Conservation (phyloP, 2,329 filamentous ascomycete genomes). For the Alternaria sp. region DNA sequence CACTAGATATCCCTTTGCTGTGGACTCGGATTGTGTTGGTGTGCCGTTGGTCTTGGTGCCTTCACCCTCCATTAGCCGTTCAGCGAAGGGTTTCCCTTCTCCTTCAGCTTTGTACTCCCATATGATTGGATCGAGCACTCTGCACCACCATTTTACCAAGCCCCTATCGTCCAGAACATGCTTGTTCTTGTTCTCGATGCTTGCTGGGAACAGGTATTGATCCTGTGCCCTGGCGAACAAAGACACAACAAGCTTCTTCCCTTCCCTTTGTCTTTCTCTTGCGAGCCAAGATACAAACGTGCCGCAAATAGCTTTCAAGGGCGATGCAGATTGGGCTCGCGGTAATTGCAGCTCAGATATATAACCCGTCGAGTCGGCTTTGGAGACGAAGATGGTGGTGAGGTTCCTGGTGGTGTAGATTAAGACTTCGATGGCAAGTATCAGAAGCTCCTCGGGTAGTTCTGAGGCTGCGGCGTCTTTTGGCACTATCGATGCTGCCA, state of each 20-base stretch:
- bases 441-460: constrained; percentile 65
- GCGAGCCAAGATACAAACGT: constrained; percentile 81
- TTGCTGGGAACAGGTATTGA: constrained; percentile 95
- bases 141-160: constrained; percentile 96
- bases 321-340: constrained; percentile 64
- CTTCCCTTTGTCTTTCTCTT: constrained; percentile 69
- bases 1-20: constrained; percentile 79
- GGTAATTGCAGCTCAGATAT: constrained; percentile 71
- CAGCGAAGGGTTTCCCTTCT: constrained; percentile 41
- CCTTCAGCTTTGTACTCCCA: constrained; percentile 58
- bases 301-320: constrained; percentile 76
- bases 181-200: constrained; percentile 82
- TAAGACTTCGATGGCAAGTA: constrained; percentile 86
- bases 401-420: constrained; percentile 82
- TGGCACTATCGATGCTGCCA: constrained; percentile 64
- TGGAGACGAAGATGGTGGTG: constrained; percentile 92
- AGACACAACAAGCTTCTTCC: constrained; percentile 78
- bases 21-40: constrained; percentile 36
- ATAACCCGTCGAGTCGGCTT: constrained; percentile 95
- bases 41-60: constrained; percentile 28
- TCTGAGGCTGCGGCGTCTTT: constrained; percentile 36
- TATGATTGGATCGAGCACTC: constrained; percentile 80
- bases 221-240: constrained; percentile 91
- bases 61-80: constrained; percentile 42
- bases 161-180: constrained; percentile 92